A percentile compares a stretch with the other conserved stretches of the same genome.
phyloP scores from a whole-genome alignment of 805 yeast genomes.

The Hanseniaspora singularis region DNA sequence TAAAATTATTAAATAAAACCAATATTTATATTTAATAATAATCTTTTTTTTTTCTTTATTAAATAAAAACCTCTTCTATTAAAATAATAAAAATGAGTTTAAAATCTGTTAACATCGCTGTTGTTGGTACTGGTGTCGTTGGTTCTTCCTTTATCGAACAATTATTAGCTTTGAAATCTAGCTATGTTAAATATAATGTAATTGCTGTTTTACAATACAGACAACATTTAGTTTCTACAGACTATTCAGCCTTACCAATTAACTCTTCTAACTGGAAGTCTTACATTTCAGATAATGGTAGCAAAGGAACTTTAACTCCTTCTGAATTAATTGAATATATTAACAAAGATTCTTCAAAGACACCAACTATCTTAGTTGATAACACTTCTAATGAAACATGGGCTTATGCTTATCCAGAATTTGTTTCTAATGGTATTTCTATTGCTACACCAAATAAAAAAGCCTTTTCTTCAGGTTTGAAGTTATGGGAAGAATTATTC shows the following conservation, averaged over 20 bases:
- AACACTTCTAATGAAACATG: slow-evolving; percentile 78
- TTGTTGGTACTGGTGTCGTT: slow-evolving; percentile 85
- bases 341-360: slow-evolving; percentile 39
- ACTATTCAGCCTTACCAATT: slow-evolving; percentile 56
- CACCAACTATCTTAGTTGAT: slow-evolving; percentile 78
- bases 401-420: slow-evolving; percentile 65
- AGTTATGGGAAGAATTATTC: slow-evolving; percentile 68
- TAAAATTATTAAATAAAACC: not conserved
- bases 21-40: too few relatives aligned
- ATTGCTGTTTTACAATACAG: slow-evolving; percentile 67
- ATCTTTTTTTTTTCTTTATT: too few relatives aligned
- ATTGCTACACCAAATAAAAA: slow-evolving; percentile 98
- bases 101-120: slow-evolving; percentile 52
- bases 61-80: not conserved
- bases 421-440: slow-evolving; percentile 68
- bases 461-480: slow-evolving; percentile 73
- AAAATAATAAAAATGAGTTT: slow-evolving; percentile 28
- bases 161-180: slow-evolving; percentile 47
- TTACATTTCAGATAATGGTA: slow-evolving; percentile 35
- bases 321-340: slow-evolving; percentile 52
- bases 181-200: slow-evolving; percentile 57
- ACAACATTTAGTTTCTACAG: slow-evolving; percentile 54
- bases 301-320: slow-evolving; percentile 36
- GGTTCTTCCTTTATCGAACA: slow-evolving; percentile 86
- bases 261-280: slow-evolving; percentile 44